phyloP scores from a whole-genome alignment of 352 stramenopile species.

The Discostella stelligera region DNA sequence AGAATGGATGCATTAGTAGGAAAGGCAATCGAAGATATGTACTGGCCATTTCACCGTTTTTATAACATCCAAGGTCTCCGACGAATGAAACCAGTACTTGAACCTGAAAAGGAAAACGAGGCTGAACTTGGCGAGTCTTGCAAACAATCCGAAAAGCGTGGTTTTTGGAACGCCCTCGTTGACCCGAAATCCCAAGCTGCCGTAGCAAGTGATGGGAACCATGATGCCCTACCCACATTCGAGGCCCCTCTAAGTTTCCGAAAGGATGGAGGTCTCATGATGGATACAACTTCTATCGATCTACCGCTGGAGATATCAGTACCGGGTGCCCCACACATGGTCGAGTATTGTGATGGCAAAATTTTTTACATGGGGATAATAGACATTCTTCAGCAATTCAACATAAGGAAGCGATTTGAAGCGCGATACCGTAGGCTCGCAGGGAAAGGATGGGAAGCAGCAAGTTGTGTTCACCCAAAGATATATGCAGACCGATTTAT shows the following conservation, averaged over 20 bases:
- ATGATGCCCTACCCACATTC: conserved; percentile 35
- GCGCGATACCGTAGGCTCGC: conserved; percentile 60
- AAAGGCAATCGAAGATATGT: conserved; percentile 78
- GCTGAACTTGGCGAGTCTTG: neutral
- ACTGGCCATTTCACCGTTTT: conserved; percentile 79
- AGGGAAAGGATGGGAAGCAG: conserved; percentile 54
- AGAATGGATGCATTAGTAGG: conserved; percentile 48
- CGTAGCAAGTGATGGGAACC: neutral
- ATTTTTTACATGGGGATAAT: conserved; percentile 97
- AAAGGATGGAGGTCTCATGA: conserved; percentile 76
- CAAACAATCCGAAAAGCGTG: neutral
- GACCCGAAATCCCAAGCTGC: conserved; percentile 3
- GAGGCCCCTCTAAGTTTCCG: conserved; percentile 63
- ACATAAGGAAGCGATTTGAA: conserved; percentile 90
- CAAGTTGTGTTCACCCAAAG: conserved; percentile 75
- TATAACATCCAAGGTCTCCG: conserved; percentile 74
- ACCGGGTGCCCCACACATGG: conserved; percentile 82
- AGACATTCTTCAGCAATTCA: conserved; percentile 95
- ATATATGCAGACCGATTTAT: conserved; percentile 79
- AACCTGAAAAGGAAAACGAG: conserved; percentile 24
- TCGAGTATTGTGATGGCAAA: conserved; percentile 87
- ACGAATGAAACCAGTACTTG: conserved; percentile 53
- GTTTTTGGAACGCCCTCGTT: conserved; percentile 13
- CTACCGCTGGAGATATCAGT: conserved; percentile 64
- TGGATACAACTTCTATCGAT: conserved; percentile 64